A percentile compares a stretch with the other conserved stretches of the same genome.
These are phyloP conservation scores for Enterospora canceri DNA, from an alignment of 371 early-diverging fungal species.

Conservation along the genomic window DNA sequence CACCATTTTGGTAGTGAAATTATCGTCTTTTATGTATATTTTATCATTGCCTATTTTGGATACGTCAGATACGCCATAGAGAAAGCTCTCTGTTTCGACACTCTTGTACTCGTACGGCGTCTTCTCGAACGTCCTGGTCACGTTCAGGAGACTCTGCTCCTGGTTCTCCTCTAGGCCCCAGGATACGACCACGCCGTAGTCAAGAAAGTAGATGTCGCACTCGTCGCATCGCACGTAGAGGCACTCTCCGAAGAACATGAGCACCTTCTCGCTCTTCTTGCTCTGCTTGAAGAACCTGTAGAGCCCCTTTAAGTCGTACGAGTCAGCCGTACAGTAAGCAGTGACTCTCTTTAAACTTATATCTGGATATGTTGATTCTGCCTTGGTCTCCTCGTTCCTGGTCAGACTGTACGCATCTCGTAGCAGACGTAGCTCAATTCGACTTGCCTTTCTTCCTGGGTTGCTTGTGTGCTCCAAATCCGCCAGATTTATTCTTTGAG, in stretches of 20 bases:
- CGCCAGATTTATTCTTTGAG: conserved; percentile 36
- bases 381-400: conserved; percentile 23
- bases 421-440: conserved; percentile 48
- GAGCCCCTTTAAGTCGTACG: conserved; percentile 50
- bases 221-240: conserved; percentile 38
- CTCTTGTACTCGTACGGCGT: conserved; percentile 40
- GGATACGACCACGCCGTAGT: conserved; percentile 55
- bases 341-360: conserved; percentile 48
- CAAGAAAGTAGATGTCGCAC: conserved; percentile 52
- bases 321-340: conserved; percentile 57
- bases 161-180: conserved; percentile 54
- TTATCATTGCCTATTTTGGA: conserved; percentile 55
- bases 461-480: conserved; percentile 25
- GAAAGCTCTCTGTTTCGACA: conserved; percentile 55
- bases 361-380: conserved; percentile 29
- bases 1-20: conserved; percentile 56
- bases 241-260: conserved; percentile 57
- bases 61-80: conserved; percentile 53
- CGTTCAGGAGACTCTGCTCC: conserved; percentile 45
- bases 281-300: conserved; percentile 45
- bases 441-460: conserved; percentile 37
- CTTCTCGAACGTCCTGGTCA: conserved; percentile 47
- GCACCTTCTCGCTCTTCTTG: conserved; percentile 21
- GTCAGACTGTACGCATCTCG: conserved; percentile 54
- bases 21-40: conserved; percentile 55